phyloP scores from a whole-genome alignment of 202 grass and related monocot species.

The Carex arenaria region DNA sequence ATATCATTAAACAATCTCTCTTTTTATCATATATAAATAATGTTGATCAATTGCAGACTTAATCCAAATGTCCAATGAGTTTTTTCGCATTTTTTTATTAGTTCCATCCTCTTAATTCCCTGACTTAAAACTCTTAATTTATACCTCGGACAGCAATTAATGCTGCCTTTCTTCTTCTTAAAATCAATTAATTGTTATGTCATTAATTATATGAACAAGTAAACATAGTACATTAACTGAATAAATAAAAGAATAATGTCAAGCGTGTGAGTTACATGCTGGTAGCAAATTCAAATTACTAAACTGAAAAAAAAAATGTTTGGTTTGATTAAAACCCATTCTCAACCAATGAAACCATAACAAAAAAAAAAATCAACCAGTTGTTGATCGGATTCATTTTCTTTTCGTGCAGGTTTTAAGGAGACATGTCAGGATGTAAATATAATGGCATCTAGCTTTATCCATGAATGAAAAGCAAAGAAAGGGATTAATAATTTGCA shows the following conservation, averaged over 20 bases:
- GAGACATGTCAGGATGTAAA: neutral
- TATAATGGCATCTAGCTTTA: neutral
- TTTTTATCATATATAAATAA: neutral
- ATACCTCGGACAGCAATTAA: neutral
- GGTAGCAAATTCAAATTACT: neutral
- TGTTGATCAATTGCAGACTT: neutral
- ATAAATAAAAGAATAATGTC: neutral
- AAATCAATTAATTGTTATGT: neutral
- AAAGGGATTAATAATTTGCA: neutral
- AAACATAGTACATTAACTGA: neutral
- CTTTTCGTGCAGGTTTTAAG: neutral
- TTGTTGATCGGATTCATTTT: constrained; percentile 2
- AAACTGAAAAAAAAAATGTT: neutral
- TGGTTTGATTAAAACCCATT: neutral
- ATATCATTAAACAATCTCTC: neutral
- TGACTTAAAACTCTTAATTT: no score
- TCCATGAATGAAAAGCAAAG: neutral
- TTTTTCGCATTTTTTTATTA: neutral
- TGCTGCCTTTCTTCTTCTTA: neutral
- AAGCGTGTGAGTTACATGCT: neutral
- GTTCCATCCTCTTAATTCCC: neutral
- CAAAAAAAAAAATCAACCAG: neutral
- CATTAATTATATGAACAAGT: neutral
- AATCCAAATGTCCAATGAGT: neutral
- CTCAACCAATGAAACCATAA: neutral